Conservation (phyloP, 345 rosid genomes). For the Rhodamnia rubescens region DNA sequence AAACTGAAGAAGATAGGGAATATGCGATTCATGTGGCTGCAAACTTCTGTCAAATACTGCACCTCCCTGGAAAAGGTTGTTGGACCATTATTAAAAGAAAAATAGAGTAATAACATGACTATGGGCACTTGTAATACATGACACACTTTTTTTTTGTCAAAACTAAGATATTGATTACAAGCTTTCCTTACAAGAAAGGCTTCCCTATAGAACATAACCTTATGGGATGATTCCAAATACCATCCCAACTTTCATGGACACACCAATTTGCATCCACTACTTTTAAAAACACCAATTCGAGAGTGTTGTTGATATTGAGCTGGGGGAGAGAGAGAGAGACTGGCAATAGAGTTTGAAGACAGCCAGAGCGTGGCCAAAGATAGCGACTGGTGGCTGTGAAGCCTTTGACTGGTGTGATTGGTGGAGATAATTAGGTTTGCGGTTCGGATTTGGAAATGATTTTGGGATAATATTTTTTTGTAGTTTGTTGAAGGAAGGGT, state of each 20-base stretch:
- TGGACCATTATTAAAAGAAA: background rate
- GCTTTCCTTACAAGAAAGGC: background rate
- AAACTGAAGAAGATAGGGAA: constrained; percentile 89
- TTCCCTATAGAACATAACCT: background rate
- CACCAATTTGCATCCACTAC: background rate
- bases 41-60: constrained; percentile 57
- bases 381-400: background rate
- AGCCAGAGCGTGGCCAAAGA: background rate
- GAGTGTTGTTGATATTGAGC: background rate
- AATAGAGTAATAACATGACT: background rate
- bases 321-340: background rate
- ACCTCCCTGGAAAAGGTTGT: constrained; percentile 44
- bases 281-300: background rate
- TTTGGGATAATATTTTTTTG: background rate
- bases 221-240: background rate
- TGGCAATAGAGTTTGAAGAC: background rate
- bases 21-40: constrained; percentile 94
- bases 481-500: background rate
- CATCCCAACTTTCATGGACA: background rate
- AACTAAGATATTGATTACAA: background rate
- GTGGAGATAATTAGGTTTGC: background rate
- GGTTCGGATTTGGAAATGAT: background rate
- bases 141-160: background rate
- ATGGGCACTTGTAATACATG: background rate
- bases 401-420: background rate